Evolutionary conservation across 2,329 filamentous ascomycete genomes (phyloP), one percentile per base, ranked within the genome.

Genomic region (Botrytis byssoidea): DNA sequence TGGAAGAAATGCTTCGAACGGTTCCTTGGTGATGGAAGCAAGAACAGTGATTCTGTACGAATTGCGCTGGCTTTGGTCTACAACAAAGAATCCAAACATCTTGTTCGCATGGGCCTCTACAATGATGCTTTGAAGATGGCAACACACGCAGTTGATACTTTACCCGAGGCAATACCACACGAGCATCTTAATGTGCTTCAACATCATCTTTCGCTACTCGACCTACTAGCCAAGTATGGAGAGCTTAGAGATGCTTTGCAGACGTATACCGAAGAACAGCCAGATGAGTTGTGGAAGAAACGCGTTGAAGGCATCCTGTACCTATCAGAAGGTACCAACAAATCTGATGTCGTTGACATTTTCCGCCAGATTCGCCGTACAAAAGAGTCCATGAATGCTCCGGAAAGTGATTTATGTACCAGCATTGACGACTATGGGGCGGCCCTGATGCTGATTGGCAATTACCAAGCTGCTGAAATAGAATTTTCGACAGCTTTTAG

Each of bases 1-100:
- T 79, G 78, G 78, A 78, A 77, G 60, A 69, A 59, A 8, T 77
- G 76, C 55, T 78, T 79, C 63, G 71, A 75, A 14, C 74, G 77
- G n/a, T 65, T 78, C n/a, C 72, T 78, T 48, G 63, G 70, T 37
- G 68, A 74, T 40, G 76, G 73, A 60, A 75, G 76, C 22, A 68
- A 78, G n/a, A 70, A 75, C 32, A 75, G 65, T 12, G 74, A 78
- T 29, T 72, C 73, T 48, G 29, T 77, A 25, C 73, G 74, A 57
- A 69, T 73, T 40, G 75, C 77, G 18, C 66, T 78, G 9, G 75
- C 78, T 35, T 75, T 74, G 10, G 72, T 79, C 12, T 76, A 77
- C 40, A 68, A 78, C 42, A 77, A 78, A 46, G 77, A 79, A 59
- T 77, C 77, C 5, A 72, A 73, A 29, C 76, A 75, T 46, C 76